Base-by-base conservation (phyloP, 2,329 filamentous ascomycete species). In the Aspergillus sp. region DNA sequence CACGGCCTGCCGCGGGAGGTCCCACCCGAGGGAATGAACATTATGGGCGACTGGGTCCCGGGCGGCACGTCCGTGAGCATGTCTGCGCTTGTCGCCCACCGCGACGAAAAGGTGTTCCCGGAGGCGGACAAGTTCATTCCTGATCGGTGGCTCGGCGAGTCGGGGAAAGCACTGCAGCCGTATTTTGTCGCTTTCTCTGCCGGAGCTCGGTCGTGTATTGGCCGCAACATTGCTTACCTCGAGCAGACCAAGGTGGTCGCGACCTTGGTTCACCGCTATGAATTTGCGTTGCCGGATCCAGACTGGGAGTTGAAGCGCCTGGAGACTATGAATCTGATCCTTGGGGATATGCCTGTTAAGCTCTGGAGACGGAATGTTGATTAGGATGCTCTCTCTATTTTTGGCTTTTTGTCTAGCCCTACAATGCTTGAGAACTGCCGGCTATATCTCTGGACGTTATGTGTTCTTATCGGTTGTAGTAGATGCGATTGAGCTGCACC, bases 221-320 rank as follows among this genome's bases (percentile, higher is more conserved):
- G 58, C 1, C 42, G 58, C 20, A 61, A 63, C 37, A 58, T 63
- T 15, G 47, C 44, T 4, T 57, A 66, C 37, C 45, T 69, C 3
- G 66, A 69, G 42, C 64, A 70, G 41, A 59, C 58, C 4, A 58
- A 69, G 4, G 37, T 64, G 2, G 15, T 69, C n/a, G 64, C 64
- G 1, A 58, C 57, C 1, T 39, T 69, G 12, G 49, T 69, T 2
- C 60, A 65, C 40, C 49, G 61, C 3, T 69, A 64, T 34, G 57
- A 67, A 12, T 64, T 67, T 51, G 51, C 47, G 2, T 35, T 63
- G 17, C 47, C 51, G 2, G 29, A 29, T 25, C 41, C 42, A 2
- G 47, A 49, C 0, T 63, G 54, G 50, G 44, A 52, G 30, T 37
- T 49, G 5, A 29, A 44, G 15, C 34, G 52, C 11, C 31, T 35